Base-by-base conservation (phyloP, 768 basidiomycete genomes). In the Suillus discolor region DNA sequence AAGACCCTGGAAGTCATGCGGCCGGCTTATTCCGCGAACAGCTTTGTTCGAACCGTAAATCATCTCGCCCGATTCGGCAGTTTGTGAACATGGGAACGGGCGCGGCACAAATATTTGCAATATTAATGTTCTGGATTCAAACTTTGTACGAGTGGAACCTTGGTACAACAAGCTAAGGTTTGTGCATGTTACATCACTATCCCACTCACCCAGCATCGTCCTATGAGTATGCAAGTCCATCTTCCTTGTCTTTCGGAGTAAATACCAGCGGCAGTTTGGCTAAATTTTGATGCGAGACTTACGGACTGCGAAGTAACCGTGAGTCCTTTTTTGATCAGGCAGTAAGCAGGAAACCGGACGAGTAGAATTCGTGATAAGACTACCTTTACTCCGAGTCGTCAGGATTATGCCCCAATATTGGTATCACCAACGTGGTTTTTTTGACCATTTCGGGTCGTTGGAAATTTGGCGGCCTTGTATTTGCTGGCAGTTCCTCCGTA, bases 221-320 rank as follows among this genome's bases (percentile, higher is more conserved):
- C 16, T 38, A 13, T 49, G 34, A 23, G 20, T 55, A 36, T 63
- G n/a, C 18, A 13, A 38, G 15, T 23, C 34, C 23, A 16, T 16
- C 15, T 18, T 64, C 63, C 63, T 62, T 23, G 41, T 20, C 59
- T 23, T 64, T 45, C 63, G 63, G 63, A 62, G 6, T 36, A 13
- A 20, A 25, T 39, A 25, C 8, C 12, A 28, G 39, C 25, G 23
- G 39, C 39, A 18, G 59, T 25, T 41, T 60, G 57, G 39, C 28
- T 28, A 31, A 42, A 34, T 45, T 41, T 60, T 64, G 59, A 64
- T 64, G 61, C 63, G 63, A 45, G 62, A 64, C 44, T 61, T 61
- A 59, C 57, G 63, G 60, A 59, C 31, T 62, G 63, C 38, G 59
- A 64, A 61, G 63, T 60, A 64, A 64, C 49, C 59, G 63, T 62